These are phyloP conservation scores for Sugiyamaella sp. DNA, from an alignment of 1,139 yeast genomes.

Conservation along the genomic window DNA sequence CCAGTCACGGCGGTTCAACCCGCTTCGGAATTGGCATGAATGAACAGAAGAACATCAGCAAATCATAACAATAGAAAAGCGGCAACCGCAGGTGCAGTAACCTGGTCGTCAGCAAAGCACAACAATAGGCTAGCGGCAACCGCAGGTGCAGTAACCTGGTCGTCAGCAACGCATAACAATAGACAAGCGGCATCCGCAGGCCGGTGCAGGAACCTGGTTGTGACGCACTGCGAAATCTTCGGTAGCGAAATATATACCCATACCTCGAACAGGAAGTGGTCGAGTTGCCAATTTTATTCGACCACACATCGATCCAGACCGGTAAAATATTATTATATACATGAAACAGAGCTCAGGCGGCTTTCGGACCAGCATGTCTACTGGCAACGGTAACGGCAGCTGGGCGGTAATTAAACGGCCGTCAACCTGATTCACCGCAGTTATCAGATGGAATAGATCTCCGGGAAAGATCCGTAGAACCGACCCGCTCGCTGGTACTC, in stretches of 20 bases:
- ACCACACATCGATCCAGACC: too few relatives aligned
- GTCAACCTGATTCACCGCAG: background rate
- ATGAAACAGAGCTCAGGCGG: too few relatives aligned
- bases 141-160: background rate
- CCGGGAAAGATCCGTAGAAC: background rate
- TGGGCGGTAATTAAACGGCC: background rate
- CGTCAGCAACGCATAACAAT: too few relatives aligned
- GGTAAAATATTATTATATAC: background rate
- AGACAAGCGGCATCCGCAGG: background rate
- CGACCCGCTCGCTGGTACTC: background rate
- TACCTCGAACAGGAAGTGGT: too few relatives aligned
- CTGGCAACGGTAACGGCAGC: background rate
- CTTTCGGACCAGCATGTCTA: too few relatives aligned
- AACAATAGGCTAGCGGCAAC: background rate
- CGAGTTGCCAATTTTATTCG: too few relatives aligned
- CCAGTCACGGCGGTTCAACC: too few relatives aligned
- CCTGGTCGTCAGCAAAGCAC: too few relatives aligned
- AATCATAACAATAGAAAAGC: background rate
- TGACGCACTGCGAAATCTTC: background rate
- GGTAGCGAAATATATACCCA: background rate
- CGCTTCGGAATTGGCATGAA: background rate
- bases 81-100: background rate
- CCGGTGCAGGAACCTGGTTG: background rate
- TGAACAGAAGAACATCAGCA: background rate
- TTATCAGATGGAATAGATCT: conserved; percentile 1